phyloP scores from a whole-genome alignment of 371 early-diverging fungal species.

The Batrachochytrium dendrobatidis region DNA sequence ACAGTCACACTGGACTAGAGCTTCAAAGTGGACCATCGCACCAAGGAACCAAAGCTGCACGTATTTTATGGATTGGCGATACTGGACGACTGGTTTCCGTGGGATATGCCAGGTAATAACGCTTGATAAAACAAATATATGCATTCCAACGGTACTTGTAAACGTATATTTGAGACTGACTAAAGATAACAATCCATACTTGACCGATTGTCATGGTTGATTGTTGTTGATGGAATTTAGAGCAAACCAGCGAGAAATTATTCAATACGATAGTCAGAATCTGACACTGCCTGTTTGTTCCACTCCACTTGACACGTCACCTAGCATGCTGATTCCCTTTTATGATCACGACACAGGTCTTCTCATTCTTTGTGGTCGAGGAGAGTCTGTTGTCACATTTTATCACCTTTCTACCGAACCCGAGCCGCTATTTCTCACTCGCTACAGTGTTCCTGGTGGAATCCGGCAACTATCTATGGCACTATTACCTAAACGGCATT shows the following conservation, averaged over 20 bases:
- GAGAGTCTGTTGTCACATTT: not conserved
- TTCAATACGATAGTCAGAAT: conserved; percentile 44
- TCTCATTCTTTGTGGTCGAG: conserved; percentile 57
- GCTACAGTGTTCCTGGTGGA: not conserved
- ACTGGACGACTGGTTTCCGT: conserved; percentile 49
- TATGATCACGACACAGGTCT: conserved; percentile 61
- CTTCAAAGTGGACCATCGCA: conserved; percentile 52
- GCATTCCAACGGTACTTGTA: not conserved
- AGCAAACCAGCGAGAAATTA: conserved; percentile 57
- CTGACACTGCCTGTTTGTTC: conserved; percentile 35
- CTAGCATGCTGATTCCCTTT: conserved; percentile 60
- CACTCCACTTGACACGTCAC: conserved; percentile 59
- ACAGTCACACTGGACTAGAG: conserved; percentile 50
- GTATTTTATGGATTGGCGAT: conserved; percentile 61
- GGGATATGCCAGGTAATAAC: conserved; percentile 65
- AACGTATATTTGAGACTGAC: too few species aligned
- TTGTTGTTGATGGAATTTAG: conserved; percentile 13
- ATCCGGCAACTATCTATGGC: conserved; percentile 15
- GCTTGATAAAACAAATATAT: not conserved
- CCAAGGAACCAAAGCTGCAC: conserved; percentile 61
- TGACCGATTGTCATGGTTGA: not conserved
- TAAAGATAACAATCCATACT: too few species aligned
- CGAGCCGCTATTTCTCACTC: not conserved
- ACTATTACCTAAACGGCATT: conserved; percentile 56
- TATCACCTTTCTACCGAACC: not conserved